A percentile compares a stretch with the other conserved stretches of the same genome.
phyloP scores from a whole-genome alignment of 257 asterid genomes.

The Agastache rugosa region DNA sequence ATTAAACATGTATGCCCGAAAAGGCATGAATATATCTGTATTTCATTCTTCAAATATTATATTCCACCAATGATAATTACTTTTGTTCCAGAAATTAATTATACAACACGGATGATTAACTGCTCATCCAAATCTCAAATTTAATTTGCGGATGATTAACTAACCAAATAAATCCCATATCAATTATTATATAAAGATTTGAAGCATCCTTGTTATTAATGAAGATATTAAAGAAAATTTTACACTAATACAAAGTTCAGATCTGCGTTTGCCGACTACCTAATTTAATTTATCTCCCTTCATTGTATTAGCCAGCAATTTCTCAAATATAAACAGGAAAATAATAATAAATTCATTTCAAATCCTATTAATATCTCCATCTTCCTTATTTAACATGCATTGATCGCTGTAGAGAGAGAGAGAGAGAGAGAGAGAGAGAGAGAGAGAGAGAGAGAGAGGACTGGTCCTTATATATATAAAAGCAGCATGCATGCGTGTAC shows the following conservation, averaged over 20 bases:
- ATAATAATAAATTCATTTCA: not conserved
- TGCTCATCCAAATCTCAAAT: not conserved
- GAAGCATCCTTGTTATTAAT: too few species aligned
- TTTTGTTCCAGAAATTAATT: not conserved
- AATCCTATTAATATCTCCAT: not conserved
- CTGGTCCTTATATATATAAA: conserved; percentile 10
- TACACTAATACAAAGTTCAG: not conserved
- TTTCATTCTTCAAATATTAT: too few species aligned
- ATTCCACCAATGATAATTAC: too few species aligned
- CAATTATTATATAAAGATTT: too few species aligned
- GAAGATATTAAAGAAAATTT: not conserved
- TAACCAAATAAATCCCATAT: too few species aligned
- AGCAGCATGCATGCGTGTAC: conserved; percentile 27
- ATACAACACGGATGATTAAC: too few species aligned
- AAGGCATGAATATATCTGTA: not conserved
- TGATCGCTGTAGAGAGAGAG: not conserved
- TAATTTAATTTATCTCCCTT: not conserved
- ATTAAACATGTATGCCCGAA: not conserved
- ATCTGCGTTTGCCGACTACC: not conserved
- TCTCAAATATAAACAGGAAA: not conserved
- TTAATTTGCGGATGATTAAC: not conserved
- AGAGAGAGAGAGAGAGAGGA: not conserved
- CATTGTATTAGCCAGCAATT: not conserved
- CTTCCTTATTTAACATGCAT: conserved; percentile 31
- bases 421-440: conserved; percentile 6